Evolutionary conservation across 2,329 filamentous ascomycete species (phyloP), one percentile per base, ranked within the genome.

Genomic region (Monosporascus sp.): DNA sequence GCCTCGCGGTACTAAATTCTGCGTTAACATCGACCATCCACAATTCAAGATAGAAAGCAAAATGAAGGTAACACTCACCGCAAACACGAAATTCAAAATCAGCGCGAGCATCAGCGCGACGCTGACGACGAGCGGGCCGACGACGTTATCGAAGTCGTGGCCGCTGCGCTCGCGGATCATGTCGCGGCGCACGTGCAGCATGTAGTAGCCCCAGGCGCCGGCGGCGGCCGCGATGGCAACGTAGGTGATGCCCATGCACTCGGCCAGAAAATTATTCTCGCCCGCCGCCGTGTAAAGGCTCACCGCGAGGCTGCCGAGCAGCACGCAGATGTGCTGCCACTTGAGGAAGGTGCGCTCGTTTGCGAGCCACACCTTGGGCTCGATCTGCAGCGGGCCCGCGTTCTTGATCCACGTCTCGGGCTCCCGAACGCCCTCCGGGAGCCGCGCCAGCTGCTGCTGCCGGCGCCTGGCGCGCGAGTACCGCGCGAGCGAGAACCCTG

Each of bases 331-430:
- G 70, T 97, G 92, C 75, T 97, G 90, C 94, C 94, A 99, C 72
- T 97, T 97, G 71, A 99, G 86, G 68, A 97, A 99, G 0, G 94
- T 99, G 56, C 94, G 87, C 74, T 99, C 93, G 71, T 99, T 99
- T 51, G 94, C 94, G 53, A 99, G 85, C 93, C 94, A 99, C 31
- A 99, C 93, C 73, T 99, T 99, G 56, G 90, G 91, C 74, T 99
- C 94, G 53, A 99, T 90, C 67, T 91, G 88, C 59, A 97, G 81
- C 37, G 91, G 89, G 3, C 94, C 93, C 36, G 88, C 82, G 71
- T 99, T 95, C 76, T 99, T 99, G 77, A 99, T 89, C 85, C 93
- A 95, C 59, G 84, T 80, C 8, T 81, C 83, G 2, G 94, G 94
- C 66, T 95, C 85, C 22, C 82, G 82, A n/a, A 99, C 90, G 34